Evolutionary conservation across 169 alveolate genomes (phyloP), one percentile per base, ranked within the genome.

Genomic region (Plasmodium chabaudi): DNA sequence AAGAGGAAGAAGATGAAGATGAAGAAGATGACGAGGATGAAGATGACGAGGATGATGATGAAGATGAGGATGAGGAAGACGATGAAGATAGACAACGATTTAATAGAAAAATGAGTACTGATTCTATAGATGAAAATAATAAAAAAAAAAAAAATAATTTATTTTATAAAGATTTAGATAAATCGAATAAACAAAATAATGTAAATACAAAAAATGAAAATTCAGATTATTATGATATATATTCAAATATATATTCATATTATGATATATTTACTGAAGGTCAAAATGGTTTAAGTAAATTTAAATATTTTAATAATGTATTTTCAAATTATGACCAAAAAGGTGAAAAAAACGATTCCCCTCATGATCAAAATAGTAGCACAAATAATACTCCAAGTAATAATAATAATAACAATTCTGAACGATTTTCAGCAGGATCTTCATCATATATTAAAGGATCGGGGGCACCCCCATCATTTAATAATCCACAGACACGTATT

Each of bases 201-300:
- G 84, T 25, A 25, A 67, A 82, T 67, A 46, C 42, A 42, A 82
- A 82, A 82, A 82, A 82, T 67, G 53, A 68, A 39, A 82, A 82
- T 60, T 67, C 90, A 25, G 90, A 61, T 60, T 82, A 82, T 42
- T 82, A 82, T 59, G 90, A 82, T n/a, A 82, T 82, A 34, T 82
- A 82, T 47, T 82, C 90, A 12, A 82, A 82, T 46, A 82, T 82
- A 34, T 82, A 82, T 17, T 65, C 84, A 0, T 82, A 82, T n/a
- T 82, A 82, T 82, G 82, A 82, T 55, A 82, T 82, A 67, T 82
- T 82, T 67, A 82, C 90, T 6, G 90, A 82, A 67, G 90, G 68
- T 55, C 67, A 82, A 82, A 82, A 53, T 55, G 90, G 68, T 51
- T 67, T 67, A 53, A 82, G 60, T 27, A 82, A 82, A 47, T 82